Percentiles rank a stretch among this genome's conserved stretches.
phyloP scores from a whole-genome alignment of 2,329 filamentous ascomycete genomes.

The Penicillium sp. region DNA sequence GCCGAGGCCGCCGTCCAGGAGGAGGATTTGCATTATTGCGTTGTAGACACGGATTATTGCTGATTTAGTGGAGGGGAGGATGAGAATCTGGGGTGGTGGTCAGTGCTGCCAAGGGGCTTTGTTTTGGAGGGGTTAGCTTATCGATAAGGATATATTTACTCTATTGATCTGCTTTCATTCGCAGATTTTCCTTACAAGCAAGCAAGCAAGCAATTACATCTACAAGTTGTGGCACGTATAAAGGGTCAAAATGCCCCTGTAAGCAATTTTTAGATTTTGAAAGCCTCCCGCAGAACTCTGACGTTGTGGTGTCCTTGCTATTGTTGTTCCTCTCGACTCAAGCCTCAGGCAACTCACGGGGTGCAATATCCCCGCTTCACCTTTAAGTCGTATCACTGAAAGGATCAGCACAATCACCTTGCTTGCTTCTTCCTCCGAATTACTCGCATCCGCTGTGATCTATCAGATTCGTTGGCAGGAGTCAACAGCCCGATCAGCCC shows the following conservation, averaged over 20 bases:
- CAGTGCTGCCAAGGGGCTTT: not conserved
- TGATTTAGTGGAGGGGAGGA: not conserved
- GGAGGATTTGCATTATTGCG: constrained; percentile 38
- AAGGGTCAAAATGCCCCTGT: not conserved
- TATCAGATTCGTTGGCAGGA: not conserved
- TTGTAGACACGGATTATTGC: constrained; percentile 9
- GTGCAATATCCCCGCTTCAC: not conserved
- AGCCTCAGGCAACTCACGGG: not conserved
- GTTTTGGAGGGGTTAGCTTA: constrained; percentile 4
- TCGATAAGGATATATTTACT: not conserved
- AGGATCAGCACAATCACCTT: not conserved
- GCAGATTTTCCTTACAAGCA: not conserved
- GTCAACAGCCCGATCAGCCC: not conserved
- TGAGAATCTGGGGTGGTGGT: not conserved
- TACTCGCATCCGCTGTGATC: not conserved
- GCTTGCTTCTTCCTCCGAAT: not conserved
- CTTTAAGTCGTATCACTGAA: not conserved
- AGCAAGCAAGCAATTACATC: not conserved
- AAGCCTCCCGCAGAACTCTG: not conserved
- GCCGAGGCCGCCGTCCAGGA: constrained; percentile 71
- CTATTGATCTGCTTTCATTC: not conserved
- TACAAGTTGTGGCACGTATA: not conserved
- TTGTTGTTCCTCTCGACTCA: not conserved
- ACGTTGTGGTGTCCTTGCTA: not conserved
- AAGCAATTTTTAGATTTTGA: not conserved